phyloP scores from a whole-genome alignment of 169 alveolate species.

The Ichthyophthirius multifiliis region DNA sequence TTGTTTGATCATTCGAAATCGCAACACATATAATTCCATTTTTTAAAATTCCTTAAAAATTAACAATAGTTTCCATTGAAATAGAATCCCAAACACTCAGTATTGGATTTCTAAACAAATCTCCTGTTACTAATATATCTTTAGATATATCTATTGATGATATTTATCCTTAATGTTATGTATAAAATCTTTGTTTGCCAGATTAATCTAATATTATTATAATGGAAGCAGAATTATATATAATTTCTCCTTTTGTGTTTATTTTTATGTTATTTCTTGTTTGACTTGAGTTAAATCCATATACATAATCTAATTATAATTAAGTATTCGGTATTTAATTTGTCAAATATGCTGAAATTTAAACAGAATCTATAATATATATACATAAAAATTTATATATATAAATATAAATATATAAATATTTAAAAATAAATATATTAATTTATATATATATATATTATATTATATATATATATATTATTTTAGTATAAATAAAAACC shows the following conservation, averaged over 20 bases:
- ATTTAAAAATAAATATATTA: too few relatives aligned
- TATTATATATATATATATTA: too few relatives aligned
- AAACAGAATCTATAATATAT: too few relatives aligned
- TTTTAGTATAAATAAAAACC: too few relatives aligned
- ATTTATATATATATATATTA: too few relatives aligned
- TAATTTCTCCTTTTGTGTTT: conserved; percentile 55
- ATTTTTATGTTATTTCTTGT: conserved; percentile 68
- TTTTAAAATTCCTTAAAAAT: conserved; percentile 65
- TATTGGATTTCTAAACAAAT: conserved; percentile 79
- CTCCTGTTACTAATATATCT: conserved; percentile 82
- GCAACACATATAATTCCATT: conserved; percentile 75
- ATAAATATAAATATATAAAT: too few relatives aligned
- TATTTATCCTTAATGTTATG: conserved; percentile 83
- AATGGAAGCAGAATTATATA: conserved; percentile 84
- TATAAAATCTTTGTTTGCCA: conserved; percentile 58
- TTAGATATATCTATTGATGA: conserved; percentile 75
- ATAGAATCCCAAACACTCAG: conserved; percentile 82
- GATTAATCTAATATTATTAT: conserved; percentile 68
- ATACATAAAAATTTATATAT: too few relatives aligned
- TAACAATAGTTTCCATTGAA: conserved; percentile 59
- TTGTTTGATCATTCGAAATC: conserved; percentile 76
- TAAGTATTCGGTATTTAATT: too few relatives aligned
- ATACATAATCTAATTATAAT: conserved; percentile 59
- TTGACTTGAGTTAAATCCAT: conserved; percentile 69
- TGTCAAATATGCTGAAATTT: too few relatives aligned